Evolutionary conservation across 2,329 filamentous ascomycete genomes (phyloP), one percentile per base, ranked within the genome.

Genomic region (Colletotrichum tamarilloi): DNA sequence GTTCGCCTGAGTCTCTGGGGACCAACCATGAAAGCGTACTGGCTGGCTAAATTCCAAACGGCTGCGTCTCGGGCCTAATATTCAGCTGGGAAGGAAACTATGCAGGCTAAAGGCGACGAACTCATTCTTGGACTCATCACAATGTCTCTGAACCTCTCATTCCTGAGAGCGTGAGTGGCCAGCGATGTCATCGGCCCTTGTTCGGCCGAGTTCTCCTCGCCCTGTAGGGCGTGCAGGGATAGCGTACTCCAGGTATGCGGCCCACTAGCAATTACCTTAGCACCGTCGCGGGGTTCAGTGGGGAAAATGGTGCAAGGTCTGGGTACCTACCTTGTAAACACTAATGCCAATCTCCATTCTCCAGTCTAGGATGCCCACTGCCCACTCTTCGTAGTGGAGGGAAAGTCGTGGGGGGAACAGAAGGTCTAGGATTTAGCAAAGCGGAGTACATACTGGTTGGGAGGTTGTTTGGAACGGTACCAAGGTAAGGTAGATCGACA

Each of bases 141-240:
- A 19, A 42, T 7, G 14, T 19, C 38, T 42, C 38, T 19, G 16
- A 42, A 8, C 16, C 32, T 26, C 22, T 14, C 19, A 19, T 26
- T 60, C 14, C 14, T 26, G n/a, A 11, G 4, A 38, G 58, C 16
- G 6, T 19, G 16, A 28, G 14, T 16, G 8, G 30, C 14, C 2
- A n/a, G 30, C 62, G 14, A 63, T 35, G 42, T 5, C 28, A 53
- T 7, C 46, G 19, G 46, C 22, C 62, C 62, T 53, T 55, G 46
- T 55, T 53, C 28, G 49, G 62, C 32, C 28, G 7, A n/a, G 26
- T 22, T 35, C 7, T 8, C 42, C 16, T 11, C 28, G 62, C 62
- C 62, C 62, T 63, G 53, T 46, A 30, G 26, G 62, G 46, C 62
- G 30, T 64, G 46, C 62, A 64, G 62, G 62, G 62, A 30, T 24